phyloP scores from a whole-genome alignment of 2,329 filamentous ascomycete genomes.

The Dichotomopilus funicola region DNA sequence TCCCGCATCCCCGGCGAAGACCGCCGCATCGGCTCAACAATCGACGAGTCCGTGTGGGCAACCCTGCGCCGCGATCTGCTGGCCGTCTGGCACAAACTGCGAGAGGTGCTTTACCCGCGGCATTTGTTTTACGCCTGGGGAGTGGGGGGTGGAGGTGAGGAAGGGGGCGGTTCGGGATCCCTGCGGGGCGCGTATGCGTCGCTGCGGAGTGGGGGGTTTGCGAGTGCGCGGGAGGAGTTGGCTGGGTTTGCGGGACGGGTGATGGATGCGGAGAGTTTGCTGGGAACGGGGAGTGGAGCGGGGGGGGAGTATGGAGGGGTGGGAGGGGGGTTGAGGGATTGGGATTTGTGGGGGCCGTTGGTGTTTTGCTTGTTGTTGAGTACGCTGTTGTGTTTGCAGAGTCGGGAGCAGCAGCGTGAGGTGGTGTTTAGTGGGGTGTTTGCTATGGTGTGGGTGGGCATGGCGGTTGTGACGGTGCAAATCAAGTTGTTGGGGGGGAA shows the following conservation, averaged over 20 bases:
- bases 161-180: constrained; percentile 37
- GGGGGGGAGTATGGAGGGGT: not conserved
- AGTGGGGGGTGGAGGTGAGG: not conserved
- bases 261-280: constrained; percentile 57
- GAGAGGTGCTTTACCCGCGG: constrained; percentile 91
- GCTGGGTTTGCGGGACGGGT: constrained; percentile 55
- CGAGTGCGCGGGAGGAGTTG: constrained; percentile 56
- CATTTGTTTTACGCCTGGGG: constrained; percentile 75
- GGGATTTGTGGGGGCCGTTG: constrained; percentile 96
- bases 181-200: constrained; percentile 57
- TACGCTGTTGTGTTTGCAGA: constrained; percentile 78
- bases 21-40: constrained; percentile 80
- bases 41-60: constrained; percentile 96
- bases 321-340: constrained; percentile 60
- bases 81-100: constrained; percentile 96
- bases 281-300: not conserved
- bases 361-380: constrained; percentile 89
- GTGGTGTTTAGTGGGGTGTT: constrained; percentile 94
- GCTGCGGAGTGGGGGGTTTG: constrained; percentile 45
- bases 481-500: constrained; percentile 94
- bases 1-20: constrained; percentile 90
- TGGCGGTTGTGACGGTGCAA: constrained; percentile 94
- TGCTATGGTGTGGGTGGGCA: constrained; percentile 92
- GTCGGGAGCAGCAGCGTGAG: constrained; percentile 72
- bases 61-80: constrained; percentile 88